A percentile compares a stretch with the other conserved stretches of the same genome.
Conservation (phyloP, 2,329 filamentous ascomycete species). For the Cercospora nicotianae region DNA sequence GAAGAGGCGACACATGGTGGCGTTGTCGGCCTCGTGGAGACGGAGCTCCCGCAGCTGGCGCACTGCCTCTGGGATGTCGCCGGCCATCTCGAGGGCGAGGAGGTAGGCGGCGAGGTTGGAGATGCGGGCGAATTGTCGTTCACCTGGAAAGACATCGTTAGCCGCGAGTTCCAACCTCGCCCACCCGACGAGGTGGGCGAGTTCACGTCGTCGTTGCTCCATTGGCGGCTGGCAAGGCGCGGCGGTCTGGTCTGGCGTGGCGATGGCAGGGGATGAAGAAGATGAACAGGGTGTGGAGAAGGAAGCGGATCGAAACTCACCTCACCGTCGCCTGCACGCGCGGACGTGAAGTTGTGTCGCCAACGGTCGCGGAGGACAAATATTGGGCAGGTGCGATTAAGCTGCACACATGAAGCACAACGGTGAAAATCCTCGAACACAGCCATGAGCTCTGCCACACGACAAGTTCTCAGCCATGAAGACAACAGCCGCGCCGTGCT, state of each 20-base stretch:
- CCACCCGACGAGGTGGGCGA: not conserved
- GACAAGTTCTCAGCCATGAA: not conserved
- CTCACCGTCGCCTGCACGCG: not conserved
- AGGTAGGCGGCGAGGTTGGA: not conserved
- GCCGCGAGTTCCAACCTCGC: not conserved
- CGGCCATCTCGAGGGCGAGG: slow-evolving; percentile 2
- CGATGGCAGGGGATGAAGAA: not conserved
- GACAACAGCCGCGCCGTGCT: not conserved
- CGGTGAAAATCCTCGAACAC: not conserved
- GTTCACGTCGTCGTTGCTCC: not conserved
- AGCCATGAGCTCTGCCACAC: not conserved
- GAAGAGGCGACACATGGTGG: slow-evolving; percentile 1
- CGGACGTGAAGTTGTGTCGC: not conserved
- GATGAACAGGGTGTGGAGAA: not conserved
- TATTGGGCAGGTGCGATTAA: not conserved
- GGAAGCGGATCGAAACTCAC: not conserved
- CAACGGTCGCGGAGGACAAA: not conserved
- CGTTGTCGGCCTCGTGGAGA: not conserved
- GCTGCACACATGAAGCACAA: not conserved
- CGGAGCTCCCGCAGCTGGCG: not conserved
- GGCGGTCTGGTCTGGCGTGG: not conserved
- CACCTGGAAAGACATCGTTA: not conserved
- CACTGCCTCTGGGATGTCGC: not conserved
- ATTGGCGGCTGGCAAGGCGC: not conserved
- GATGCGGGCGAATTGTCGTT: not conserved